Conservation (phyloP, 2,329 filamentous ascomycete genomes). For the Penicillium capsulatum region DNA sequence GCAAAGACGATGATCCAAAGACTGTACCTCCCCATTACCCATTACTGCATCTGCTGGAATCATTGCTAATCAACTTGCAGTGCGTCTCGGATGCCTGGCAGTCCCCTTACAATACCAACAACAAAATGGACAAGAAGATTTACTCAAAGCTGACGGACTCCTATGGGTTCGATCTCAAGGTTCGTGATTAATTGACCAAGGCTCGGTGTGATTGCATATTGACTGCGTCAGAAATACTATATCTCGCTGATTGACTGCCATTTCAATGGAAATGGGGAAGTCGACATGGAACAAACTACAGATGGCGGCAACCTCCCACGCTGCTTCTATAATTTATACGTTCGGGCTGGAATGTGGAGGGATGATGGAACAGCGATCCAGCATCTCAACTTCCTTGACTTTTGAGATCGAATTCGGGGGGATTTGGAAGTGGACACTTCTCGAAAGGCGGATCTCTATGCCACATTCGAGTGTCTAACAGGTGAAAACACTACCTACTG, state of each 20-base stretch:
- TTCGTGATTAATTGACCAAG: neutral
- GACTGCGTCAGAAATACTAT: neutral
- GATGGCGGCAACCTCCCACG: constrained; percentile 2
- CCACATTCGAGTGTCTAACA: too few species aligned
- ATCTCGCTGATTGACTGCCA: neutral
- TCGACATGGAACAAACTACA: neutral
- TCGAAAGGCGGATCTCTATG: too few species aligned
- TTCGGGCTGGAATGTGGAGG: constrained; percentile 1
- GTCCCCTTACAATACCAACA: constrained; percentile 1
- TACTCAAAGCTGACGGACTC: constrained; percentile 2
- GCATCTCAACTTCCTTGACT: neutral
- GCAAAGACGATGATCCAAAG: neutral
- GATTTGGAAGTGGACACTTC: too few species aligned
- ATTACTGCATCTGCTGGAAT: neutral
- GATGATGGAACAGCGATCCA: constrained; percentile 2
- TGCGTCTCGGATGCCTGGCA: constrained; percentile 5
- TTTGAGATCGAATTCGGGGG: too few species aligned
- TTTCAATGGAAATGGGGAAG: neutral
- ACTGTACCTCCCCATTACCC: neutral
- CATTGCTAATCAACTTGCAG: neutral
- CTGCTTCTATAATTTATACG: constrained; percentile 2
- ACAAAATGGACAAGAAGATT: constrained; percentile 1
- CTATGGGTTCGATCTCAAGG: constrained; percentile 3
- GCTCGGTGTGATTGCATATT: neutral
- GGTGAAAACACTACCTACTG: too few species aligned